phyloP scores from a whole-genome alignment of 441 rosid species.

The Euphorbia celastroides region DNA sequence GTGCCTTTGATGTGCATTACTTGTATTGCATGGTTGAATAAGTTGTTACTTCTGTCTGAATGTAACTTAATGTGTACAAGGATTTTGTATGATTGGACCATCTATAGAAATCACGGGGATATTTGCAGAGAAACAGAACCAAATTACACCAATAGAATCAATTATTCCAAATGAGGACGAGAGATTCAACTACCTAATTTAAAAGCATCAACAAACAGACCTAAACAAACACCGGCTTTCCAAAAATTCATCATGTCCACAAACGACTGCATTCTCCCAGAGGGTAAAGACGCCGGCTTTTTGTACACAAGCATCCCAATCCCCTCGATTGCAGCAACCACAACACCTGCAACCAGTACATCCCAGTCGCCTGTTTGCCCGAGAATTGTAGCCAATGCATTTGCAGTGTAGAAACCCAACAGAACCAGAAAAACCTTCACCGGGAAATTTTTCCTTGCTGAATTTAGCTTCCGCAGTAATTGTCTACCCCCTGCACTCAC shows the following conservation, averaged over 20 bases:
- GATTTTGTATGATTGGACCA: background rate
- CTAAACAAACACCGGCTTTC: conserved; percentile 96
- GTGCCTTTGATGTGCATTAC: too few species aligned
- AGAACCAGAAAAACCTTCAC: conserved; percentile 82
- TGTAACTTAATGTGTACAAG: too few species aligned
- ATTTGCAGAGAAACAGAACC: background rate
- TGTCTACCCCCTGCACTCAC: conserved; percentile 77
- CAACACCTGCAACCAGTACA: conserved; percentile 85
- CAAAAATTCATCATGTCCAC: conserved; percentile 81
- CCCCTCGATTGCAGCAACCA: conserved; percentile 89
- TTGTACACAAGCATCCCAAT: conserved; percentile 87
- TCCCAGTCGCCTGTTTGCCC: conserved; percentile 99
- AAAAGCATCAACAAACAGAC: conserved; percentile 96
- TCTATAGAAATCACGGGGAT: background rate
- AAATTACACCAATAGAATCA: background rate
- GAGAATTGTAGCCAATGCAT: conserved; percentile 93
- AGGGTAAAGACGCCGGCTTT: conserved; percentile 41
- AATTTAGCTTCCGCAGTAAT: conserved; percentile 68
- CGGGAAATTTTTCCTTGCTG: conserved; percentile 80
- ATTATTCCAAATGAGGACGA: background rate
- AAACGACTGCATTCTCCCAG: conserved; percentile 61
- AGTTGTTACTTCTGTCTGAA: too few species aligned
- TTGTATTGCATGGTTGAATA: too few species aligned
- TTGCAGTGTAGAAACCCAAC: conserved; percentile 91
- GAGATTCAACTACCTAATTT: conserved; percentile 66